A percentile compares a stretch with the other conserved stretches of the same genome.
These are phyloP conservation scores for Tranzscheliella williamsii DNA, from an alignment of 1,284 basidiomycete species.

Conservation along the genomic window DNA sequence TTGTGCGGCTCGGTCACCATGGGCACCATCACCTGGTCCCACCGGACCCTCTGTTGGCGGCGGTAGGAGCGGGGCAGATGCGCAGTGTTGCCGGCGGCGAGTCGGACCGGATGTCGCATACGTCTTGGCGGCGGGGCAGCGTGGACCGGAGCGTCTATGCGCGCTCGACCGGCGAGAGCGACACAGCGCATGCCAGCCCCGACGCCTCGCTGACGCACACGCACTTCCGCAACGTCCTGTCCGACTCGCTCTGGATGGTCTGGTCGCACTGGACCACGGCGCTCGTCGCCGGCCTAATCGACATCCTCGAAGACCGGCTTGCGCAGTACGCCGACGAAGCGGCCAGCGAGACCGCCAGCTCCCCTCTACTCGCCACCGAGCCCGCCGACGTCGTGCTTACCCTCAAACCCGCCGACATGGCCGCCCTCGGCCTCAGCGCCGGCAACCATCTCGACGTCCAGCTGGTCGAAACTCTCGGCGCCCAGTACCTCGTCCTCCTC, in stretches of 20 bases:
- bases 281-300: slow-evolving; percentile 26
- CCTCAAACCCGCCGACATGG: slow-evolving; percentile 25
- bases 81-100: slow-evolving; percentile 14
- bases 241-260: slow-evolving; percentile 38
- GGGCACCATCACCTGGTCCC: slow-evolving; percentile 17
- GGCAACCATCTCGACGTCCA: slow-evolving; percentile 31
- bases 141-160: slow-evolving; percentile 24
- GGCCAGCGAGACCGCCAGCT: not conserved
- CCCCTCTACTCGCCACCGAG: not conserved
- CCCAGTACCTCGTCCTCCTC: slow-evolving; percentile 7
- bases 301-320: slow-evolving; percentile 25
- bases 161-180: slow-evolving; percentile 11
- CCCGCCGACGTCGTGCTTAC: slow-evolving; percentile 1
- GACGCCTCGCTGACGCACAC: slow-evolving; percentile 1
- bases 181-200: not conserved
- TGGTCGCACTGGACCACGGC: slow-evolving; percentile 39
- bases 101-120: slow-evolving; percentile 20
- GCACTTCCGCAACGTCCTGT: slow-evolving; percentile 19
- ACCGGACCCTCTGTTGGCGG: slow-evolving; percentile 34
- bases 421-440: slow-evolving; percentile 30
- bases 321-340: slow-evolving; percentile 9
- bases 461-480: slow-evolving; percentile 20
- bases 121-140: slow-evolving; percentile 8
- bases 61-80: slow-evolving; percentile 20
- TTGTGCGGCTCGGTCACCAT: slow-evolving; percentile 3